phyloP scores from a whole-genome alignment of 371 early-diverging fungal genomes.

The Catenaria anguillulae region DNA sequence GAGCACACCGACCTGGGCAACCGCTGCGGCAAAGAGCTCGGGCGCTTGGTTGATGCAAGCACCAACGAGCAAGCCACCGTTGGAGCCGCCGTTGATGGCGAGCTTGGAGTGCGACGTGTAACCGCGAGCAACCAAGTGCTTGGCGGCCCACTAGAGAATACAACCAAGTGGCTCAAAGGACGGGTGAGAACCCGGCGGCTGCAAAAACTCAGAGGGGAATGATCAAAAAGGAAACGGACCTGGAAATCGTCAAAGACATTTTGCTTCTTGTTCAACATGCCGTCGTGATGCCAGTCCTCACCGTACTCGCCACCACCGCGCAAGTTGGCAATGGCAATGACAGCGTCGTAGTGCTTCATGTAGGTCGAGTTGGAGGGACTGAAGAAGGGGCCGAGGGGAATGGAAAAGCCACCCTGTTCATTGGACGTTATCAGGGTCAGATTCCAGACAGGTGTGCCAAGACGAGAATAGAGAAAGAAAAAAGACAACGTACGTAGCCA shows the following conservation, averaged over 20 bases:
- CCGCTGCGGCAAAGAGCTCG: conserved; percentile 32
- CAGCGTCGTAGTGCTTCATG: conserved; percentile 28
- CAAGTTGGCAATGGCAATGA: conserved; percentile 24
- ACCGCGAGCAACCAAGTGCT: conserved; percentile 22
- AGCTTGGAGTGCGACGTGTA: conserved; percentile 30
- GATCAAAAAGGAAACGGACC: too few species aligned
- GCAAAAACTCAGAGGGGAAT: too few species aligned
- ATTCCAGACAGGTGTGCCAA: too few species aligned
- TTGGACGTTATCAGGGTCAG: too few species aligned
- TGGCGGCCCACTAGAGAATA: conserved; percentile 27
- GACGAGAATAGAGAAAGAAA: too few species aligned
- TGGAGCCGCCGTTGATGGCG: conserved; percentile 55
- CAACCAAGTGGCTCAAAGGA: too few species aligned
- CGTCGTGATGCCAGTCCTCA: conserved; percentile 31
- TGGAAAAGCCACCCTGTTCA: too few species aligned
- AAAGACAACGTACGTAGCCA: conserved; percentile 32
- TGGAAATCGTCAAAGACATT: conserved; percentile 35
- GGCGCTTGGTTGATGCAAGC: conserved; percentile 29
- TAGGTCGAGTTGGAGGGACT: conserved; percentile 25
- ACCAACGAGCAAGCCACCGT: conserved; percentile 45
- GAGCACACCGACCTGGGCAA: conserved; percentile 34
- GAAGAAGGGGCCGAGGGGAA: conserved; percentile 34
- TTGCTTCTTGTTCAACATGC: conserved; percentile 24
- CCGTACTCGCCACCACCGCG: conserved; percentile 38
- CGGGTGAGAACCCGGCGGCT: too few species aligned